A percentile compares a stretch with the other conserved stretches of the same genome.
Conservation (phyloP, 2,329 filamentous ascomycete species). For the Monosporascus sp. region DNA sequence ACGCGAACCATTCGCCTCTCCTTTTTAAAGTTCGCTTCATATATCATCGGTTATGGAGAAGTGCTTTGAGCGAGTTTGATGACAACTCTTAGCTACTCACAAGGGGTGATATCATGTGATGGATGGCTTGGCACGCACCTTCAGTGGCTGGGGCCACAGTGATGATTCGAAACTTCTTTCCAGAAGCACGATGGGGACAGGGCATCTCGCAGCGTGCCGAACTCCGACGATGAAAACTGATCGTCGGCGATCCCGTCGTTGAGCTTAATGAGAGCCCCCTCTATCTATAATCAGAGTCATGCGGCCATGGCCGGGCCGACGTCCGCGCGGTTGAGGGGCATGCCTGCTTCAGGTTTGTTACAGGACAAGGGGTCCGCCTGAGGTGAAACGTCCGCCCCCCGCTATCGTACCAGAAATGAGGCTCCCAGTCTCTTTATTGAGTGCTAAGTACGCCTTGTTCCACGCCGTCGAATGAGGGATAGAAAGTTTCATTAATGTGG, state of each 20-base stretch:
- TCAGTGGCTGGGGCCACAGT: too few species aligned
- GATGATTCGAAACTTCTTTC: too few species aligned
- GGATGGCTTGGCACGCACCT: too few species aligned
- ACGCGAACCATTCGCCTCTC: too few species aligned
- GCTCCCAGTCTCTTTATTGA: slow-evolving; percentile 8
- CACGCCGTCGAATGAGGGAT: slow-evolving; percentile 15
- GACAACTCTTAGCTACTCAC: too few species aligned
- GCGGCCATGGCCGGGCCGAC: not conserved
- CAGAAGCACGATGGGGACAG: too few species aligned
- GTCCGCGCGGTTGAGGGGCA: slow-evolving; percentile 12
- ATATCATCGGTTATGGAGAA: too few species aligned
- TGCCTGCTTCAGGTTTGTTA: slow-evolving; percentile 24
- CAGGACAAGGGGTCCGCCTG: slow-evolving; percentile 19
- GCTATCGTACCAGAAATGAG: slow-evolving; percentile 7
- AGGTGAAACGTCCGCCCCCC: slow-evolving; percentile 2
- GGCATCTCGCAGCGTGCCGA: not conserved
- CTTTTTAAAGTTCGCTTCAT: too few species aligned
- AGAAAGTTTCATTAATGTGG: not conserved
- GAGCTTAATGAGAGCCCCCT: not conserved
- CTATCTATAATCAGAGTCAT: not conserved
- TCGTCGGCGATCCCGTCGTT: too few species aligned
- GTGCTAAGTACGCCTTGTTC: slow-evolving; percentile 1
- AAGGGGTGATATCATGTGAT: too few species aligned
- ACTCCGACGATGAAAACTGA: too few species aligned
- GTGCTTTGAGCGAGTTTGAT: too few species aligned